Percentiles rank a stretch among this genome's conserved stretches.
Conservation (phyloP, 2,329 filamentous ascomycete genomes). For the Nigrospora sphaerica region DNA sequence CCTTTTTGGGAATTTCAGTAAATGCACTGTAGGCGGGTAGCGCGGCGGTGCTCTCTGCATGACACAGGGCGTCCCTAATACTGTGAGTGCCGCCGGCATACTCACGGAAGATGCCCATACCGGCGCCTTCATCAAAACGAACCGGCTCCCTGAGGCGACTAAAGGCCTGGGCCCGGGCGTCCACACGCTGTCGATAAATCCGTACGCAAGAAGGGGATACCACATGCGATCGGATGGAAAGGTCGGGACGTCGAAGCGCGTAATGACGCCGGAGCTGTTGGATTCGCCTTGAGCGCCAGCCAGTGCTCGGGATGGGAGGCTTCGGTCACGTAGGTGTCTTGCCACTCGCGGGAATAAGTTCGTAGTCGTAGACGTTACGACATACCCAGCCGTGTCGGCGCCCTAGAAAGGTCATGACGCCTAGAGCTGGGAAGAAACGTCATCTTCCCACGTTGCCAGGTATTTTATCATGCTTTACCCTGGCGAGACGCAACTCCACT, state of each 20-base stretch:
- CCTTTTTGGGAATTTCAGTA: too few species aligned
- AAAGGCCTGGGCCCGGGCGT: not conserved
- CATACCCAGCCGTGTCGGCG: constrained; percentile 16
- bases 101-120: too few species aligned
- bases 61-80: too few species aligned
- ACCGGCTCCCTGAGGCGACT: not conserved
- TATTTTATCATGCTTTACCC: constrained; percentile 23
- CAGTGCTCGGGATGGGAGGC: constrained; percentile 20
- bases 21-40: too few species aligned
- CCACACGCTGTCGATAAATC: not conserved
- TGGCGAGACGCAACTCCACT: constrained; percentile 11
- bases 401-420: not conserved
- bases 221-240: constrained; percentile 4
- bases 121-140: too few species aligned
- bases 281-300: constrained; percentile 23
- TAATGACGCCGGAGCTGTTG: constrained; percentile 14
- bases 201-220: not conserved
- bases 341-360: constrained; percentile 16
- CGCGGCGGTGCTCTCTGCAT: too few species aligned
- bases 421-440: not conserved
- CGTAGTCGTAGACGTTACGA: constrained; percentile 26
- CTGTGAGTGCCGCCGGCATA: too few species aligned
- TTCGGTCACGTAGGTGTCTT: constrained; percentile 6
- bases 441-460: constrained; percentile 16
- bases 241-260: constrained; percentile 7